Evolutionary conservation across 176 grass and related monocot genomes (phyloP), one percentile per base, ranked within the genome.

Genomic region (Thinopyrum elongatum): DNA sequence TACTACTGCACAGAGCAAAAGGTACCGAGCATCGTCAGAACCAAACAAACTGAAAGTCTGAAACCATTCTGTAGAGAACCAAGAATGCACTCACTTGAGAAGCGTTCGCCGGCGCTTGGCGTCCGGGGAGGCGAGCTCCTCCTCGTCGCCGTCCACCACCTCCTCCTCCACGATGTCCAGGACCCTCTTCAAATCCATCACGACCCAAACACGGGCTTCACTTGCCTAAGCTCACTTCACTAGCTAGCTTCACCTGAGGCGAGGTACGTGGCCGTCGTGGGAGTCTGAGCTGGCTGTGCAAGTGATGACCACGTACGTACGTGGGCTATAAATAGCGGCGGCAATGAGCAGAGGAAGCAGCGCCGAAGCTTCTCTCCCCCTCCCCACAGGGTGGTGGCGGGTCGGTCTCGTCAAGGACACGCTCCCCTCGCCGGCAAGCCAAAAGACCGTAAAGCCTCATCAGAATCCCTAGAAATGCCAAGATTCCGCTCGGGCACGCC

Each of bases 401-500:
- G 68, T 46, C 75, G 81, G 81, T 91, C 86, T 77, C 94, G 91
- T 95, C 84, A 93, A 26, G 73, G 59, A 86, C 90, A 95, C 90
- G 88, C 85, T 82, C 86, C 80, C 80, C 80, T 47, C 34, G 74
- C 66, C 49, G 86, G 78, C 72, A 75, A 29, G 42, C 22, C 72
- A 88, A 90, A 87, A 90, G 76, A 83, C 61, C 85, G 31, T 34
- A 80, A 81, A 86, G 19, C 38, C 73, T 80, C 87, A 70, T 82
- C 68, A 12, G 79, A 93, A 90, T 84, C 91, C 91, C 87, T 87
- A 93, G 84, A 93, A 93, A 93, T 93, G 91, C 91, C 91, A 90
- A 92, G 84, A 93, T 93, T 93, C 91, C 85, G 65, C 89, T 93
- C 91, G 87, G 71, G 58, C 87, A 78, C 74, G 66, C 61, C 51